Evolutionary conservation across 192 early-diverging fungal genomes (phyloP), one percentile per base, ranked within the genome.

Genomic region (Coemansia erecta): DNA sequence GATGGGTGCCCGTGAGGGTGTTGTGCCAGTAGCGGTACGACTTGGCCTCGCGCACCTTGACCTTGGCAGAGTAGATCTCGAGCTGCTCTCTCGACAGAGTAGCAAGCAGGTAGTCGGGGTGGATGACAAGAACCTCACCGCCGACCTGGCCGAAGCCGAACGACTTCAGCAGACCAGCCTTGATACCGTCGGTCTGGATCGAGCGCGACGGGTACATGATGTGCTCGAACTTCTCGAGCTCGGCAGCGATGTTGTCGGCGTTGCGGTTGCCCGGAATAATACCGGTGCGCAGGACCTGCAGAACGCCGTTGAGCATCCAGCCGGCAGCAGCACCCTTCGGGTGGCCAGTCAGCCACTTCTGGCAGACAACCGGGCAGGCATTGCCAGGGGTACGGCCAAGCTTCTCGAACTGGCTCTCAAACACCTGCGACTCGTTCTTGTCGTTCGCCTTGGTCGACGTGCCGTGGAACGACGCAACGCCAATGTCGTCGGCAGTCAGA

Each of bases 231-330:
- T 90, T 73, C 42, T 80, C 65, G 58, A 97, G 82, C 2, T 86
- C 77, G 40, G 80, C 79, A 48, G 54, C 61, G 37, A 77, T 66
- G 26, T 77, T 70, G 45, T 77, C 68, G 0, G 73, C 73, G 59
- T 97, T 94, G 64, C 93, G 90, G 81, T 97, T 97, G 48, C 94
- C 94, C n/a, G 93, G 94, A 48, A 95, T 83, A 44, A 93, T 77
- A 59, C 94, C 92, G 26, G 88, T 90, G 53, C 89, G 85, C 51
- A 97, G 72, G 42, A 84, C 75, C 70, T 95, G 92, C 26, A 97
- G 66, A 41, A 92, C 83, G 60, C 93, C 92, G 72, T 94, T 97
- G 61, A 92, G 83, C 94, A 97, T 95, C 88, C 89, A 97, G 21
- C 86, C 88, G 26, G 94, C 93, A 40, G 94, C 93, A 22, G 92